phyloP scores from a whole-genome alignment of 768 basidiomycete species.

The Clavaria fumosa region DNA sequence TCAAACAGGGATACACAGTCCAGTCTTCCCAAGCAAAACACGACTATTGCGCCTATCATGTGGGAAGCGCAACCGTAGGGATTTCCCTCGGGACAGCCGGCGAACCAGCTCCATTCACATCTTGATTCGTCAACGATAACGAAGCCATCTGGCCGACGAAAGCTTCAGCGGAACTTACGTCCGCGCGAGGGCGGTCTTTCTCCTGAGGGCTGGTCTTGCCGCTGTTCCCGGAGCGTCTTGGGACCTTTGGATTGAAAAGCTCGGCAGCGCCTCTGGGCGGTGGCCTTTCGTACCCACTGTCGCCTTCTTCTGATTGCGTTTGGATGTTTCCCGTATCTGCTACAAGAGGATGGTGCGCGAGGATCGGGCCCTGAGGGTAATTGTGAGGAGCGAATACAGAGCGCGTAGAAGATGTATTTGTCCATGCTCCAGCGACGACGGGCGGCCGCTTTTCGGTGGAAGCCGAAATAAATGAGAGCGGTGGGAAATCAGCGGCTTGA shows the following conservation, averaged over 20 bases:
- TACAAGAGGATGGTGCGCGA: constrained; percentile 24
- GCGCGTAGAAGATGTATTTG: constrained; percentile 35
- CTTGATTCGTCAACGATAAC: not conserved
- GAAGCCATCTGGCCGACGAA: not conserved
- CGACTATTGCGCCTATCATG: too few relatives aligned
- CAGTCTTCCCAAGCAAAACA: too few relatives aligned
- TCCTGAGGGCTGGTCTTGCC: constrained; percentile 13
- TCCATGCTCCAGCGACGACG: constrained; percentile 54
- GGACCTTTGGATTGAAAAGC: constrained; percentile 23
- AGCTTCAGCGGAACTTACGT: too few relatives aligned
- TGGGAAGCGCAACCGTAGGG: constrained; percentile 31
- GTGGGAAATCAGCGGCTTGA: constrained; percentile 57
- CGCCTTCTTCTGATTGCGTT: constrained; percentile 28
- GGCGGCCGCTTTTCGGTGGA: constrained; percentile 38
- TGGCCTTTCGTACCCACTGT: constrained; percentile 31
- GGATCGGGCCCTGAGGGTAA: constrained; percentile 16
- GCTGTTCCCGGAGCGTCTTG: constrained; percentile 12
- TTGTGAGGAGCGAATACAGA: constrained; percentile 31
- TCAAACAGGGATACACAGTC: too few relatives aligned
- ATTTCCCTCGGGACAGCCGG: constrained; percentile 21
- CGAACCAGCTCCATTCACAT: not conserved
- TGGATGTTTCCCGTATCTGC: constrained; percentile 11
- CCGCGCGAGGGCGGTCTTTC: constrained; percentile 4
- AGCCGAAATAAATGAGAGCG: constrained; percentile 32
- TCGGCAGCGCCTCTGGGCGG: constrained; percentile 29